Percentiles rank a stretch among this genome's conserved stretches.
phyloP scores from a whole-genome alignment of 371 early-diverging fungal genomes.

The Quaeritorhiza haematococci region DNA sequence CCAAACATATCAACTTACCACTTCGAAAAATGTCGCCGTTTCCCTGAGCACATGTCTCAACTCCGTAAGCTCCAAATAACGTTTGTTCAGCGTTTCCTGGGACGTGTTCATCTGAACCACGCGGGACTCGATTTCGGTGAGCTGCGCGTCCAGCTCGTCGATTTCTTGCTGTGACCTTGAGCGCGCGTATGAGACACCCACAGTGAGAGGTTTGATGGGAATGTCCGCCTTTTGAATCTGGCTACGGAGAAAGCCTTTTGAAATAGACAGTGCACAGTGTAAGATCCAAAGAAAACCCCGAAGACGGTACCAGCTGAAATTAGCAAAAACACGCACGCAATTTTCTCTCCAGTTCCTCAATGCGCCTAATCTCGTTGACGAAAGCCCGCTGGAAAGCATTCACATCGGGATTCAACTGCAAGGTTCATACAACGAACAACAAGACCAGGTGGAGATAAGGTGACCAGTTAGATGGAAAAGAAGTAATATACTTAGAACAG shows the following conservation, averaged over 20 bases:
- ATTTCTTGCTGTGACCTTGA: slow-evolving; percentile 86
- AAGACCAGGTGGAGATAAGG: neutral
- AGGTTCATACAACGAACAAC: neutral
- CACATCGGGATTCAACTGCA: slow-evolving; percentile 82
- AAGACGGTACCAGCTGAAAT: too few relatives aligned
- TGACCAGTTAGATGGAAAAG: neutral
- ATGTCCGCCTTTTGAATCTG: slow-evolving; percentile 81
- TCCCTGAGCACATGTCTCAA: slow-evolving; percentile 85
- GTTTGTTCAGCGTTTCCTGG: slow-evolving; percentile 78
- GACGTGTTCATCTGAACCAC: slow-evolving; percentile 81
- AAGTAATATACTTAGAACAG: neutral
- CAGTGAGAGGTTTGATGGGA: slow-evolving; percentile 45
- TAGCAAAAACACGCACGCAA: slow-evolving; percentile 31
- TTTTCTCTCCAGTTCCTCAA: slow-evolving; percentile 92
- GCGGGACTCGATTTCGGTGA: slow-evolving; percentile 76
- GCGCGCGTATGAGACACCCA: slow-evolving; percentile 34
- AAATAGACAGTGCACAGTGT: neutral
- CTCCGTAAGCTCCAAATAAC: slow-evolving; percentile 84
- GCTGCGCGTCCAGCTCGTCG: slow-evolving; percentile 83
- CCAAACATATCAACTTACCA: too few relatives aligned
- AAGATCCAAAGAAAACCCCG: slow-evolving; percentile 2
- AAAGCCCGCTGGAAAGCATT: slow-evolving; percentile 97
- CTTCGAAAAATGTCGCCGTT: slow-evolving; percentile 74
- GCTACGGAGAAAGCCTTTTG: slow-evolving; percentile 67
- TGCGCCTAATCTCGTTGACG: slow-evolving; percentile 82